These are phyloP conservation scores for Ganoderma multipileum DNA, from an alignment of 1,284 basidiomycete genomes.

Conservation along the genomic window DNA sequence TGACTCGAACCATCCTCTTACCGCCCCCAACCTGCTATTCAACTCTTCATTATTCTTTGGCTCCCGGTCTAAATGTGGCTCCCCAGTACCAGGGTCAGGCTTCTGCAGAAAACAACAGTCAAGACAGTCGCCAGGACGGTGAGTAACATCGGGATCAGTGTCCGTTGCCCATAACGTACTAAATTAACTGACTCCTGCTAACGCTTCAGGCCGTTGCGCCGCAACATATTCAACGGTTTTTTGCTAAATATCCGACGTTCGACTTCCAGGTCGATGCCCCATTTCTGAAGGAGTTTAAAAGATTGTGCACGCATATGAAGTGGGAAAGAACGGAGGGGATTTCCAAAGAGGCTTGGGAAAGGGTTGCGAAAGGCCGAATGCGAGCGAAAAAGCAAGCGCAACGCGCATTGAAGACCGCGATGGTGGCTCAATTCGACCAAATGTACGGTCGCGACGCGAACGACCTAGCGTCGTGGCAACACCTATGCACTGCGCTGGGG, in stretches of 20 bases:
- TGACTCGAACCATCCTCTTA: not conserved
- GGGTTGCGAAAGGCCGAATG: not conserved
- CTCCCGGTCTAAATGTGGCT: not conserved
- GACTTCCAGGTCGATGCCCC: not conserved
- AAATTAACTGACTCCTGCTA: not conserved
- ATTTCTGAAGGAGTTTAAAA: not conserved
- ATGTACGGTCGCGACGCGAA: not conserved
- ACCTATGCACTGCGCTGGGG: not conserved
- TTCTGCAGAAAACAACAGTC: not conserved
- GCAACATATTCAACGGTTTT: not conserved
- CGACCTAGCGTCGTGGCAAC: not conserved
- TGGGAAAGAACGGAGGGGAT: not conserved
- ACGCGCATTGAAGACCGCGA: not conserved
- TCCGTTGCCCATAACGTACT: not conserved
- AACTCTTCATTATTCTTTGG: not conserved
- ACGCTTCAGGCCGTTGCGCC: not conserved
- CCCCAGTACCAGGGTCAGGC: not conserved
- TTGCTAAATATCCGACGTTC: not conserved
- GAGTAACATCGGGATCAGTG: not conserved
- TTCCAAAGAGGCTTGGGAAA: not conserved
- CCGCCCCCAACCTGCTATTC: not conserved
- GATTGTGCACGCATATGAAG: not conserved
- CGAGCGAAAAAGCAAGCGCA: not conserved
- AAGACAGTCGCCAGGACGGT: not conserved
- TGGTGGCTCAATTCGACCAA: not conserved